Evolutionary conservation across 768 basidiomycete species (phyloP).

Genomic region (Brasilioporus rufonigricans): DNA sequence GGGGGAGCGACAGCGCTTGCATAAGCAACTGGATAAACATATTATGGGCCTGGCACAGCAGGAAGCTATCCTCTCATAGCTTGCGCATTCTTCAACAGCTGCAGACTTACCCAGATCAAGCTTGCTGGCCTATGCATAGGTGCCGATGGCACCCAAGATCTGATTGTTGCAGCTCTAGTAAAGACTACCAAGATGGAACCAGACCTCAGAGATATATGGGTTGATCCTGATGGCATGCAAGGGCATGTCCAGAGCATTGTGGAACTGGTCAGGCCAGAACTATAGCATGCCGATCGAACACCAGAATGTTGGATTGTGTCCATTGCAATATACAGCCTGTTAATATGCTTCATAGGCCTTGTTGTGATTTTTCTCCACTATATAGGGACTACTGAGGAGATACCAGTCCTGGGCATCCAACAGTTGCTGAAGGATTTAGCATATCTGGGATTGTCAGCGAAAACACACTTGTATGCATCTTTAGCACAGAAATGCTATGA

Average conservation of each 20-base stretch:
- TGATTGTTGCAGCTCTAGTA: conserved; percentile 99
- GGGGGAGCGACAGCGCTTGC: conserved; percentile 72
- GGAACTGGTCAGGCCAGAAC: conserved; percentile 99
- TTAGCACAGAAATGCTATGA: conserved; percentile 81
- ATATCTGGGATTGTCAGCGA: conserved; percentile 88
- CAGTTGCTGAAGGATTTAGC: conserved; percentile 96
- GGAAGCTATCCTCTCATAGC: conserved; percentile 70
- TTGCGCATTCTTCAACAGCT: conserved; percentile 78
- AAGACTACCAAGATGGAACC: conserved; percentile 90
- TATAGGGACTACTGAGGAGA: conserved; percentile 95
- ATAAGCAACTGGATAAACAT: conserved; percentile 95
- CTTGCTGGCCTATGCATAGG: conserved; percentile 92
- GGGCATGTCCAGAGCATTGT: conserved; percentile 97
- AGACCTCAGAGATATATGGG: conserved; percentile 85
- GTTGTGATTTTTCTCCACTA: conserved; percentile 98
- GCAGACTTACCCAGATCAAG: conserved; percentile 88
- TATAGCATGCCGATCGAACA: conserved; percentile 99
- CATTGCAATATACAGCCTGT: conserved; percentile 98
- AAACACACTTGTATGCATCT: conserved; percentile 94
- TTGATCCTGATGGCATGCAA: conserved; percentile 98
- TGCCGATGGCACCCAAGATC: conserved; percentile 97
- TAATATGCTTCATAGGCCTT: conserved; percentile 99
- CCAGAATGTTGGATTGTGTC: conserved; percentile 99
- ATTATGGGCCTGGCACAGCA: conserved; percentile 89
- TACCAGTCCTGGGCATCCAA: conserved; percentile 99